Percentiles rank a stretch among this genome's conserved stretches.
Evolutionary conservation across 768 basidiomycete species (phyloP).

Genomic region (Boletus huronensis): DNA sequence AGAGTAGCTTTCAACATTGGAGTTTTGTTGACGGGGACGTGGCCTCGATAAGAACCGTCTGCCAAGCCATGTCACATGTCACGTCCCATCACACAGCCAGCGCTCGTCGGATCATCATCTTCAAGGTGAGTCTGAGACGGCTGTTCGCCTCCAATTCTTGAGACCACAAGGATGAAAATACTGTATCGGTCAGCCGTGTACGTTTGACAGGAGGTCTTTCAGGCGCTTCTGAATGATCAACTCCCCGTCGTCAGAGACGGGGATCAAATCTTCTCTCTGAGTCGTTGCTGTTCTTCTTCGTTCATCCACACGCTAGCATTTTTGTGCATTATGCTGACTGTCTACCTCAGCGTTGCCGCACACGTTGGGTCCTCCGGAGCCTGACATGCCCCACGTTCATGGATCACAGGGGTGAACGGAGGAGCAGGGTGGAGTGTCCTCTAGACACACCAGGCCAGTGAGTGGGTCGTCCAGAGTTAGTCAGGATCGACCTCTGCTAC

Average conservation of each 20-base stretch:
- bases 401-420: not conserved
- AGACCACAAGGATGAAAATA: constrained; percentile 17
- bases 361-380: not conserved
- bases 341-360: not conserved
- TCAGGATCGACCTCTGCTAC: not conserved
- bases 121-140: constrained; percentile 6
- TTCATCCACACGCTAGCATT: not conserved
- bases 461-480: not conserved
- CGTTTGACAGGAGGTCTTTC: constrained; percentile 25
- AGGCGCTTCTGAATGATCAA: constrained; percentile 30
- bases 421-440: not conserved
- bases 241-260: constrained; percentile 12
- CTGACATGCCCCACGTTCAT: not conserved
- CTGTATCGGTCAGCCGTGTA: constrained; percentile 20
- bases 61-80: not conserved
- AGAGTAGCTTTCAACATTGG: not conserved
- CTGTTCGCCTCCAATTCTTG: not conserved
- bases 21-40: not conserved
- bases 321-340: constrained; percentile 11
- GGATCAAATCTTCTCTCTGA: constrained; percentile 36
- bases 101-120: not conserved
- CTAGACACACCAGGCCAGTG: not conserved
- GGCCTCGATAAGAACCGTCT: too few species aligned
- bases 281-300: not conserved
- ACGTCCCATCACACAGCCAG: not conserved